Conservation (phyloP, 2,329 filamentous ascomycete genomes). For the Penicillium sp. region DNA sequence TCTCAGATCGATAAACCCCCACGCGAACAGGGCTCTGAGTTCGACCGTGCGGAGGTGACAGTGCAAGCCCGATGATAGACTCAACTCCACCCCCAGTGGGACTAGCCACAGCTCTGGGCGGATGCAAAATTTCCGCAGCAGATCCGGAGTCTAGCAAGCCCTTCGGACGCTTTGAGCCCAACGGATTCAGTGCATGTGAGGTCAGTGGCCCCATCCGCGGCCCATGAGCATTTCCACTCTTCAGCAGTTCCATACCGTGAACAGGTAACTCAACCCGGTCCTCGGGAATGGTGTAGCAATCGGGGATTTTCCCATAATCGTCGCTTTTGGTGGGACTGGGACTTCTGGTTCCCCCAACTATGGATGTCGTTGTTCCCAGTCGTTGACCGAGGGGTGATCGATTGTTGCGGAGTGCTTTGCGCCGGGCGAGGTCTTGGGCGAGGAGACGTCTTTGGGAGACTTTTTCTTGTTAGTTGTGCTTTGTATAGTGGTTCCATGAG, state of each 20-base stretch:
- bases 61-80: background rate
- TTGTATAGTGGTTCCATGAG: background rate
- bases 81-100: background rate
- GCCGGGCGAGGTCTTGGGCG: slow-evolving; percentile 34
- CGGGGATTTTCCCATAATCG: slow-evolving; percentile 31
- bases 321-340: slow-evolving; percentile 2
- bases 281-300: slow-evolving; percentile 13
- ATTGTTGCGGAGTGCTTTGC: slow-evolving; percentile 30
- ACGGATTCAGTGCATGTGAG: background rate
- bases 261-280: slow-evolving; percentile 19
- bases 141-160: background rate
- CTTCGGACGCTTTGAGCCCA: background rate
- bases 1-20: background rate
- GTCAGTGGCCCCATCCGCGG: background rate
- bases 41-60: background rate
- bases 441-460: slow-evolving; percentile 26
- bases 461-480: slow-evolving; percentile 11
- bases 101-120: background rate
- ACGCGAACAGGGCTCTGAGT: background rate
- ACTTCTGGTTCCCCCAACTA: slow-evolving; percentile 1
- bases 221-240: background rate
- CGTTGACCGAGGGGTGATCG: background rate
- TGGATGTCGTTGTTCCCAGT: slow-evolving; percentile 4
- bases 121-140: background rate
- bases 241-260: slow-evolving; percentile 10